A percentile compares a stretch with the other conserved stretches of the same genome.
Conservation (phyloP, 257 asterid genomes). For the Ocimum tenuiflorum region DNA sequence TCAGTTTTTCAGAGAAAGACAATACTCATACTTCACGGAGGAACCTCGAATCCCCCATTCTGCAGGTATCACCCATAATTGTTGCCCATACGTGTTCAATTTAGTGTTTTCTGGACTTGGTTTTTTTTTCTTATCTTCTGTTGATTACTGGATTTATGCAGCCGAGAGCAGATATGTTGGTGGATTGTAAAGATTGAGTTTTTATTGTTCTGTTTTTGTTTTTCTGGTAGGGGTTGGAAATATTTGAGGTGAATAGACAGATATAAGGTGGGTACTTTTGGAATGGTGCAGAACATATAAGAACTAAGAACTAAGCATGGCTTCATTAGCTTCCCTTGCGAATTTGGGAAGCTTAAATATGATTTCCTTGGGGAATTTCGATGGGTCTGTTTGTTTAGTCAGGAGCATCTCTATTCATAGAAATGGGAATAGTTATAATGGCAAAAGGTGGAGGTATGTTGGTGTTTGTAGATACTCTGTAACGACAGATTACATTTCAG, state of each 20-base stretch:
- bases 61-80: conserved; percentile 23
- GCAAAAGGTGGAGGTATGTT: conserved; percentile 60
- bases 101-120: conserved; percentile 12
- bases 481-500: conserved; percentile 66
- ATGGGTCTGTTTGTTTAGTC: conserved; percentile 66
- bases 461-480: conserved; percentile 82
- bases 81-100: neutral
- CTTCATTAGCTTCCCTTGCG: conserved; percentile 83
- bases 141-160: conserved; percentile 11
- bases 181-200: conserved; percentile 12
- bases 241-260: conserved; percentile 15
- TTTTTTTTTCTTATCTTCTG: neutral
- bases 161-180: neutral
- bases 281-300: conserved; percentile 37
- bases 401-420: conserved; percentile 44
- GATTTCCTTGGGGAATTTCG: conserved; percentile 60
- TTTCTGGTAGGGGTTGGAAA: conserved; percentile 8
- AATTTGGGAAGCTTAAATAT: conserved; percentile 76
- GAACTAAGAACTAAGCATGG: conserved; percentile 44
- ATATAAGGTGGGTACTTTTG: conserved; percentile 7
- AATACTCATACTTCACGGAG: conserved; percentile 1
- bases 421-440: conserved; percentile 44
- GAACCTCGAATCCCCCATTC: conserved; percentile 7
- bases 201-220: neutral
- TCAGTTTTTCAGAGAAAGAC: neutral